Evolutionary conservation across 768 basidiomycete genomes (phyloP).

Genomic region (Royoungia palumana): DNA sequence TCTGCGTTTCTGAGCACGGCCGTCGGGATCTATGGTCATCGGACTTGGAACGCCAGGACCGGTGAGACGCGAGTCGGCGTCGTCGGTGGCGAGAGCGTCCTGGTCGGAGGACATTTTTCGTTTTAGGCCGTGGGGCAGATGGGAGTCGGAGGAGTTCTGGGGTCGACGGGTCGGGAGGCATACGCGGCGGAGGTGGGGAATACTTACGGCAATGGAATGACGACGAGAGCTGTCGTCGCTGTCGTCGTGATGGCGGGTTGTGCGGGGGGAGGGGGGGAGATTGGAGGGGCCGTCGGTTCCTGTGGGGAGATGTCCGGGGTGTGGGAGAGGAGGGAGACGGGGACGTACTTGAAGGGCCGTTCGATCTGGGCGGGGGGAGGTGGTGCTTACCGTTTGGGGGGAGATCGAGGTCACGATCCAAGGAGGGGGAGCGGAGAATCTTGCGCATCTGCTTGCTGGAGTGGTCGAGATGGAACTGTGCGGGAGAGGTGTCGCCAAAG

Average conservation of each 20-base stretch:
- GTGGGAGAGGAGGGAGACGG: conserved; percentile 9
- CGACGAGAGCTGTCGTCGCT: conserved; percentile 69
- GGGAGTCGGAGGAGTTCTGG: conserved; percentile 38
- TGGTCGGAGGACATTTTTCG: conserved; percentile 80
- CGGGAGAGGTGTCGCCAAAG: conserved; percentile 52
- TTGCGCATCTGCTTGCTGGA: conserved; percentile 45
- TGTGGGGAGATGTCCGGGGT: conserved; percentile 21
- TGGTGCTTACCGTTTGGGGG: conserved; percentile 16
- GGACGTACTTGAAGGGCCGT: conserved; percentile 24
- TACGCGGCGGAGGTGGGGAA: neutral
- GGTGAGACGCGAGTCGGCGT: conserved; percentile 62
- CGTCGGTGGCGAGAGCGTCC: conserved; percentile 50
- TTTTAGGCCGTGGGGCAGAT: conserved; percentile 62
- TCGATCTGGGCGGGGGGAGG: conserved; percentile 14
- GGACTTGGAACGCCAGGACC: conserved; percentile 65
- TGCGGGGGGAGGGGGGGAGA: conserved; percentile 18
- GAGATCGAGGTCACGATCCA: conserved; percentile 37
- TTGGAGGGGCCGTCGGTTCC: conserved; percentile 25
- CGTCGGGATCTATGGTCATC: conserved; percentile 57
- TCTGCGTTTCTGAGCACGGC: conserved; percentile 75
- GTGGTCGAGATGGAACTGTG: conserved; percentile 37
- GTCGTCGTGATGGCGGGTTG: conserved; percentile 41
- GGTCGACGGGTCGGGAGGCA: neutral
- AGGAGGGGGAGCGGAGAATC: conserved; percentile 56
- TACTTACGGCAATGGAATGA: conserved; percentile 66